Evolutionary conservation across 2,329 filamentous ascomycete genomes (phyloP).

Genomic region (Aciculosporium take): DNA sequence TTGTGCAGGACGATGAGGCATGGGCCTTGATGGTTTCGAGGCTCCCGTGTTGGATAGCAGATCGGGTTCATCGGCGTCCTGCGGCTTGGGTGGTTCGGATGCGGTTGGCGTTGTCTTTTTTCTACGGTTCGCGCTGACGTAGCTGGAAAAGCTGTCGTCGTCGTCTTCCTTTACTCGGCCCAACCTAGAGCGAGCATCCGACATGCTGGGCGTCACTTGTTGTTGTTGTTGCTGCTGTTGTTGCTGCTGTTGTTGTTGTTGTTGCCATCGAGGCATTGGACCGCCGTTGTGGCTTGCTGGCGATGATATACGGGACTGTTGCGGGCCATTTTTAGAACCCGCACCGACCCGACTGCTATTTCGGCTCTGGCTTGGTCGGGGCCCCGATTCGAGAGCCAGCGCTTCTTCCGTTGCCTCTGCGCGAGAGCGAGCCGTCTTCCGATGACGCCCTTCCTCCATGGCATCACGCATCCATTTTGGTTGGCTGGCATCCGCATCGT

Average conservation of each 20-base stretch:
- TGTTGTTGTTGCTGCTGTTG: no score
- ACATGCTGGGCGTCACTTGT: conserved; percentile 20
- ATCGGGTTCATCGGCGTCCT: conserved; percentile 40
- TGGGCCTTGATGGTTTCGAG: conserved; percentile 20
- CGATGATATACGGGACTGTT: conserved; percentile 33
- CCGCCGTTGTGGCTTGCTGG: conserved; percentile 30
- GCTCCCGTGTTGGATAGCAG: conserved; percentile 42
- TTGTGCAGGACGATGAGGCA: conserved; percentile 22
- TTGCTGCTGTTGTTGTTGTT: no score
- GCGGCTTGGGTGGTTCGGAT: conserved; percentile 22
- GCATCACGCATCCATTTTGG: conserved; percentile 92
- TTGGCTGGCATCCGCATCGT: conserved; percentile 54
- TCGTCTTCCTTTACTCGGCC: conserved; percentile 52
- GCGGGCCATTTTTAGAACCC: conserved; percentile 14
- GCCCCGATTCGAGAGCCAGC: conserved; percentile 59
- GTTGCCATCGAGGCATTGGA: conserved; percentile 46
- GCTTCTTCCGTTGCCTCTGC: conserved; percentile 53
- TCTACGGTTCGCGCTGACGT: conserved; percentile 73
- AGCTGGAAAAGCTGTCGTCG: conserved; percentile 59
- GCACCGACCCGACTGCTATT: conserved; percentile 15
- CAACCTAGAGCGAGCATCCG: conserved; percentile 38
- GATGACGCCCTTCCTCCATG: conserved; percentile 27
- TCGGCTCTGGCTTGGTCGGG: conserved; percentile 32
- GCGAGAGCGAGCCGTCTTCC: conserved; percentile 15
- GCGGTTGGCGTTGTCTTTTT: conserved; percentile 46